phyloP scores from a whole-genome alignment of 2,329 filamentous ascomycete species.

The Canariomyces notabilis region DNA sequence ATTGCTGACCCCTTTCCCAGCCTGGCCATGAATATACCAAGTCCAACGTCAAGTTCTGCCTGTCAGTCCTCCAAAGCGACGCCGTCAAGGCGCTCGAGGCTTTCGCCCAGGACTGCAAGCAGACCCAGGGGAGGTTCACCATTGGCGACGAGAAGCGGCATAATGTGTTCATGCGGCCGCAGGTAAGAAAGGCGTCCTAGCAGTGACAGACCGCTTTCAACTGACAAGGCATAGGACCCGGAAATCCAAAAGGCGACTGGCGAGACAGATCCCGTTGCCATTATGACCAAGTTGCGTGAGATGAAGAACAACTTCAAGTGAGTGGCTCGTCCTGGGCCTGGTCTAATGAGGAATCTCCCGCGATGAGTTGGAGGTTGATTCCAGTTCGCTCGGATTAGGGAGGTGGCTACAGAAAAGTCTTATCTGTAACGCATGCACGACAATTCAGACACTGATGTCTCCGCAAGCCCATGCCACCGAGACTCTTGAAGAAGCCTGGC shows the following conservation, averaged over 20 bases:
- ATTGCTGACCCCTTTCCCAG: constrained; percentile 36
- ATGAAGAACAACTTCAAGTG: constrained; percentile 79
- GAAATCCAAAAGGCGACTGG: constrained; percentile 79
- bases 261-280: constrained; percentile 71
- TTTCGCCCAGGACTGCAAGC: constrained; percentile 72
- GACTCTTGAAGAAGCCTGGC: constrained; percentile 16
- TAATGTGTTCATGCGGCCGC: constrained; percentile 92
- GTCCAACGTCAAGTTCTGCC: constrained; percentile 82
- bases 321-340: constrained; percentile 30
- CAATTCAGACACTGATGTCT: constrained; percentile 23
- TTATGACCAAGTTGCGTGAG: constrained; percentile 80
- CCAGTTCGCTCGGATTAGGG: constrained; percentile 4
- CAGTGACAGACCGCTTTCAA: neutral
- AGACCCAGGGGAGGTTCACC: constrained; percentile 94
- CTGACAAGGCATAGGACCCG: constrained; percentile 56
- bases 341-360: neutral
- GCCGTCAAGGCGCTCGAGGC: constrained; percentile 70
- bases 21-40: constrained; percentile 99
- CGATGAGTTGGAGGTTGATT: constrained; percentile 9
- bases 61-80: constrained; percentile 69
- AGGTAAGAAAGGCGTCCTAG: constrained; percentile 50
- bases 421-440: constrained; percentile 7
- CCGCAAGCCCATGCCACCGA: constrained; percentile 24
- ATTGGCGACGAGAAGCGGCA: constrained; percentile 97
- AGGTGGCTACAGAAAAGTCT: constrained; percentile 11